These are phyloP conservation scores for Mycena filopes DNA, from an alignment of 768 basidiomycete species.

Conservation along the genomic window DNA sequence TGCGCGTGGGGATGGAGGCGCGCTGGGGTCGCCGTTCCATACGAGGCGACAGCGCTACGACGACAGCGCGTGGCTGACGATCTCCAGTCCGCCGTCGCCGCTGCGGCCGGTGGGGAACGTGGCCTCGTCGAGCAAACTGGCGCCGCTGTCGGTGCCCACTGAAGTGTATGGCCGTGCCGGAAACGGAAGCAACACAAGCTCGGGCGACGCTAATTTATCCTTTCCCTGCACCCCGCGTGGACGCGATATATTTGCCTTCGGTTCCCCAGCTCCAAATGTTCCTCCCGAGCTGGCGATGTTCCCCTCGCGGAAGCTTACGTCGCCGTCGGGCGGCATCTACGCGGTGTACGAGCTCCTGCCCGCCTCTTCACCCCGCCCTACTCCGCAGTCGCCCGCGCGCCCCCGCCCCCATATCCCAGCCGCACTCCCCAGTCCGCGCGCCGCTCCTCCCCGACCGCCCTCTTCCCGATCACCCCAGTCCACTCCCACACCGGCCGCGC, in stretches of 20 bases:
- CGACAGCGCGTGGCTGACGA: conserved; percentile 15
- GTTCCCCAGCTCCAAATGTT: neutral
- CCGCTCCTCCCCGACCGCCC: neutral
- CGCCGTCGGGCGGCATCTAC: conserved; percentile 22
- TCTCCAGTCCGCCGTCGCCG: conserved; percentile 17
- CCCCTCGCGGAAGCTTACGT: neutral
- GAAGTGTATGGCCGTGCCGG: neutral
- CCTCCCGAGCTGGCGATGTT: neutral
- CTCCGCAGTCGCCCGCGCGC: neutral
- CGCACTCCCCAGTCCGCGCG: neutral
- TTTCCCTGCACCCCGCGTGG: neutral
- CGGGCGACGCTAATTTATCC: neutral
- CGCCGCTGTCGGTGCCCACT: neutral
- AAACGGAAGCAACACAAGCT: neutral
- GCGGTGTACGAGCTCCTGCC: conserved; percentile 25
- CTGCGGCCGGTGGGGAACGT: conserved; percentile 22
- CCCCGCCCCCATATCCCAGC: neutral
- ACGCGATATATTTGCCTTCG: neutral
- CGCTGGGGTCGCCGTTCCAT: conserved; percentile 21
- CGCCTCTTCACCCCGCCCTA: conserved; percentile 13
- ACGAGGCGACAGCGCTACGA: conserved; percentile 24
- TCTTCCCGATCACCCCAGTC: neutral
- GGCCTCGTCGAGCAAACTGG: conserved; percentile 22
- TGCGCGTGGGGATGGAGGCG: neutral
- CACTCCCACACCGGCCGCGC: neutral